A percentile compares a stretch with the other conserved stretches of the same genome.
Conservation (phyloP, 1,284 basidiomycete genomes). For the Xerocomus amazonicus region DNA sequence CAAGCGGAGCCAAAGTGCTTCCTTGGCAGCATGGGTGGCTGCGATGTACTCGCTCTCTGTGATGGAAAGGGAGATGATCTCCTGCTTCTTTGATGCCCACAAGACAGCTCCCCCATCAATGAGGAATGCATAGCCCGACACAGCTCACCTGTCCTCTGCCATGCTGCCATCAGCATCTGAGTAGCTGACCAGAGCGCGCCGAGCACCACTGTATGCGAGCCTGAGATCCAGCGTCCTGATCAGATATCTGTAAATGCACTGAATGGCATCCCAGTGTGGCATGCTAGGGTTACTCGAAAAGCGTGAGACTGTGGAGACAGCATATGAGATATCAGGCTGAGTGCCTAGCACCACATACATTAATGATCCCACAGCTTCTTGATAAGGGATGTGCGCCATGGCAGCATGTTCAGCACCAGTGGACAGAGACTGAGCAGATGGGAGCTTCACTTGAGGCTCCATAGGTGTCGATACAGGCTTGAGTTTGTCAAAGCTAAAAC, state of each 20-base stretch:
- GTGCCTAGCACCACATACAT: too few species aligned
- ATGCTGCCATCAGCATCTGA: conserved; percentile 28
- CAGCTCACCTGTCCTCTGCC: conserved; percentile 22
- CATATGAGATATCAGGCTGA: conserved; percentile 32
- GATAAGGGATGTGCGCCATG: too few species aligned
- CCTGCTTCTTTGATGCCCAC: conserved; percentile 37
- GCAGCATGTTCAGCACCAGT: background rate
- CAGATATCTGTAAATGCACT: conserved; percentile 2
- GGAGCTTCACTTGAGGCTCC: conserved; percentile 20
- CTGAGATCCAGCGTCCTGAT: conserved; percentile 20
- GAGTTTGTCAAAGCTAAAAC: conserved; percentile 24
- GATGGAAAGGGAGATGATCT: conserved; percentile 21
- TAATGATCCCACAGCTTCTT: too few species aligned
- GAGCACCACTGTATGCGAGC: conserved; percentile 25
- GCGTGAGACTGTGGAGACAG: conserved; percentile 19
- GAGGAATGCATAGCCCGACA: conserved; percentile 35
- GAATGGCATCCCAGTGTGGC: conserved; percentile 1
- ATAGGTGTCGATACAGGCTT: conserved; percentile 28
- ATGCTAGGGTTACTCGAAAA: background rate
- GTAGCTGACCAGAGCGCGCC: conserved; percentile 23
- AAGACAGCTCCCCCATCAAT: conserved; percentile 34
- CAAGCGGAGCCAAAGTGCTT: conserved; percentile 16
- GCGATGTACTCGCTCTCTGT: conserved; percentile 34
- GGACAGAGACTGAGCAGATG: background rate
- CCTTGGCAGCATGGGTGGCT: conserved; percentile 19